Base-by-base conservation (phyloP, 208 protist genomes). In the Lotmaria passim region DNA sequence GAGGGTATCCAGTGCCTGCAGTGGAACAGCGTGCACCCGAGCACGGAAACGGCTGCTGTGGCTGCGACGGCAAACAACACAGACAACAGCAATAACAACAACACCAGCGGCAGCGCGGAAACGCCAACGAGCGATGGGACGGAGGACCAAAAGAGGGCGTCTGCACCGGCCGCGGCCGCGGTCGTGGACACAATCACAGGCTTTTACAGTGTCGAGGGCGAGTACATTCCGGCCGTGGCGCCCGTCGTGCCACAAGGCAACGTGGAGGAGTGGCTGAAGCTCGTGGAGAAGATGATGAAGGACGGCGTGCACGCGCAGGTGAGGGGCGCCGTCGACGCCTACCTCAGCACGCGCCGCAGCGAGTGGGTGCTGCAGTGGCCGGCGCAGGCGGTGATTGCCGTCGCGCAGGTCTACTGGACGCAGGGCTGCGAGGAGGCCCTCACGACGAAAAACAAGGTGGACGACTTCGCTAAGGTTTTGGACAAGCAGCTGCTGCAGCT, bases 221-320 rank as follows among this genome's bases (percentile, higher is more conserved):
- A 99, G 82, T 73, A 87, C 63, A 78, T 99, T 7, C 78, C 87
- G 6, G 96, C 98, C 19, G 80, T 83, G 7, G 73, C 91, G 31
- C 69, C 82, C 6, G 75, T 99, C 4, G 81, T 81, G 24, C 96
- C 97, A 24, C 94, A 97, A 55, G 95, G 94, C 39, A 96, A 97
- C 82, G 96, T 99, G 30, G 98, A 99, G 82, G 58, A 91, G 12
- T 99, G 98, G 98, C 87, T 99, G 67, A 81, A 86, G 30, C 79
- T 85, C n/a, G 89, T 99, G 31, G 96, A 99, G 78, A 69, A 59
- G 38, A 91, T 97, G 81, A 98, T 98, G 96, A 97, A 97, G 78
- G 79, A 75, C 44, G 78, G 86, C 33, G 89, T 97, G 58, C 85
- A 93, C 79, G 76, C 89, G 4, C 90, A 96, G 73, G 71, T 97